Base-by-base conservation (phyloP, 208 protist species). In the Wallacemonas sp. region DNA sequence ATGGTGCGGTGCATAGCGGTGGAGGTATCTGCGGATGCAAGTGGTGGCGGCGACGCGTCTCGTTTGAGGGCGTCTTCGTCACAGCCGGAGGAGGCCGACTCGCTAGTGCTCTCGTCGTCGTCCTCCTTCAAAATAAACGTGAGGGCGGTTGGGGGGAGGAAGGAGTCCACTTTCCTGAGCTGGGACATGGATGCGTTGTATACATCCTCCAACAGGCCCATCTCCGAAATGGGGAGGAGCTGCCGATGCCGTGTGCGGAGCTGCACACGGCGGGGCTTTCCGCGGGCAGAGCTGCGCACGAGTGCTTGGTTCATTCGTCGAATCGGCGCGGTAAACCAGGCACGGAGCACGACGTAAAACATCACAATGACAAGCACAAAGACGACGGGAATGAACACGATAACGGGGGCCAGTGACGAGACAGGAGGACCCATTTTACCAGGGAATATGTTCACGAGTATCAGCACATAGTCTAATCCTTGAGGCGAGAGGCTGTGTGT, bases 101-200 rank as follows among this genome's bases (percentile, higher is more conserved):
- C 14, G 36, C 36, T 41, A 17, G 36, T 41, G 36, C 14, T 14
- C 9, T 41, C 46, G 46, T 24, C 46, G 26, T 26, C 26, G 46
- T 54, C 22, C 9, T 54, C 46, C 24, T 54, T 11, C 9, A 54
- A 5, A 19, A 31, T 3, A 4, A 54, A n/a, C 19, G 46, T 54
- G 21, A 54, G 26, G 2, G 46, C 46, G n/a, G 46, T 21, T 6
- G 46, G 46, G 4, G 46, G 46, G 24, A 54, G 19, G 26, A 54
- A 54, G 8, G 21, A 24, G 46, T 54, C 46, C 6, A 54, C 46
- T 26, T 54, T 54, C 24, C 46, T 19, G 24, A 54, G 46, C 22
- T 54, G 46, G 2, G 22, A 31, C 46, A 54, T 54, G 2, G 46
- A 19, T 2, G 27, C 21, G 46, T 54, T 30, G 46, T 54, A 54